A percentile compares a stretch with the other conserved stretches of the same genome.
These are phyloP conservation scores for Coniochaeta sp. DNA, from an alignment of 2,329 filamentous ascomycete genomes.

Conservation along the genomic window DNA sequence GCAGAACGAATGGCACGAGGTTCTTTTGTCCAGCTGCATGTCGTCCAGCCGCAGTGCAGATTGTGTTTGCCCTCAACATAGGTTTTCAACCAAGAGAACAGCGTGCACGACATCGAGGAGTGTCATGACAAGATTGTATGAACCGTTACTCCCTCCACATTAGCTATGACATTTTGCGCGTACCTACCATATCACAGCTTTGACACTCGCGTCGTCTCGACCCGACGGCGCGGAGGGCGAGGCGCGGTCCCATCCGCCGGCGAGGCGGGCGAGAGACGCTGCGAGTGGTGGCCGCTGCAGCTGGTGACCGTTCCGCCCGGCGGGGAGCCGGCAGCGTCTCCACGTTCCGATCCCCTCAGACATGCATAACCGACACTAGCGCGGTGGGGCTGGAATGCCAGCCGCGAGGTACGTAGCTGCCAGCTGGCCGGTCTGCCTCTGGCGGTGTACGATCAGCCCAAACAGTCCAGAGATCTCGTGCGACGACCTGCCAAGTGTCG, in stretches of 20 bases:
- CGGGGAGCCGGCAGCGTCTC: constrained; percentile 1
- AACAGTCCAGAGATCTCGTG: not conserved
- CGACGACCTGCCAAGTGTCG: not conserved
- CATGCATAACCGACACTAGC: not conserved
- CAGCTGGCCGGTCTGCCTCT: too few species aligned
- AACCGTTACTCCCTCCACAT: too few species aligned
- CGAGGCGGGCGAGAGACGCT: not conserved
- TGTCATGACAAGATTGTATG: not conserved
- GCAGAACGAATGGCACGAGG: not conserved
- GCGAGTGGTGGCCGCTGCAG: not conserved
- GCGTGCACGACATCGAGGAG: not conserved
- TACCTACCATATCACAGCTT: too few species aligned
- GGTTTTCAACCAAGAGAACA: not conserved
- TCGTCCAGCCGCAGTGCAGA: not conserved
- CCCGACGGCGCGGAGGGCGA: not conserved
- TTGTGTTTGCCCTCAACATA: not conserved
- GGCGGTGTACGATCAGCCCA: not conserved
- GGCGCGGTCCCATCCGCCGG: not conserved
- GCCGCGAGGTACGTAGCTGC: not conserved
- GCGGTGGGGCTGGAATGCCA: not conserved
- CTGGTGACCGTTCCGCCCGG: not conserved
- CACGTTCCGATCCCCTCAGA: not conserved
- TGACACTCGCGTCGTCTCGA: too few species aligned
- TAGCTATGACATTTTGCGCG: too few species aligned
- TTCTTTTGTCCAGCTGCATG: not conserved